Percentiles rank a stretch among this genome's conserved stretches.
phyloP scores from a whole-genome alignment of 495 filamentous ascomycete species.

The Xylaria scruposa region DNA sequence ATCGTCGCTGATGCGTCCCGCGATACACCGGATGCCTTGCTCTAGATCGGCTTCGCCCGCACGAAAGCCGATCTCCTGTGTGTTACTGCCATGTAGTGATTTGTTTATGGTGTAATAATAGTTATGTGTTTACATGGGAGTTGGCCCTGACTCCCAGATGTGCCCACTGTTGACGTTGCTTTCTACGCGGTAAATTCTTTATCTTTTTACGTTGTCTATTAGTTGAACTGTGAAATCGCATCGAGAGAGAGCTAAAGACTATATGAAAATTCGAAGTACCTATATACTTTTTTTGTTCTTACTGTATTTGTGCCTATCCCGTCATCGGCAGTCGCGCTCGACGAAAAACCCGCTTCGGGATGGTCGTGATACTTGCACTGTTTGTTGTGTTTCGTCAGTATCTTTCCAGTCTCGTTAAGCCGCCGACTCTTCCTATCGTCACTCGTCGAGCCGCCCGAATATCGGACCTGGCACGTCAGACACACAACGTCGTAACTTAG shows the following conservation, averaged over 20 bases:
- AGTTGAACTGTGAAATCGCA: not conserved
- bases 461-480: slow-evolving; percentile 2
- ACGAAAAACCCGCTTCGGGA: not conserved
- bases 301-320: not conserved
- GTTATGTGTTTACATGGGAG: not conserved
- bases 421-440: not conserved
- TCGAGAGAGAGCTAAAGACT: not conserved
- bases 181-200: not conserved
- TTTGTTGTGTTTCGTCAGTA: slow-evolving; percentile 5
- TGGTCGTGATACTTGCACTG: not conserved
- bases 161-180: not conserved
- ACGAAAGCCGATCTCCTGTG: not conserved
- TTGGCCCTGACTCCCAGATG: not conserved
- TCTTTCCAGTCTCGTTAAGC: not conserved
- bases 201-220: not conserved
- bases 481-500: not conserved
- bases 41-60: not conserved
- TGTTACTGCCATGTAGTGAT: too few species aligned
- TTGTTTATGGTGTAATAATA: not conserved
- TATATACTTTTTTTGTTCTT: not conserved
- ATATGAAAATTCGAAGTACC: not conserved
- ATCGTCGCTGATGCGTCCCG: not conserved
- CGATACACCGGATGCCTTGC: not conserved
- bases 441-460: not conserved
- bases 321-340: not conserved